Percentiles rank a stretch among this genome's conserved stretches.
Conservation (phyloP, 164 flowering plant species). For the Warburgia ugandensis region DNA sequence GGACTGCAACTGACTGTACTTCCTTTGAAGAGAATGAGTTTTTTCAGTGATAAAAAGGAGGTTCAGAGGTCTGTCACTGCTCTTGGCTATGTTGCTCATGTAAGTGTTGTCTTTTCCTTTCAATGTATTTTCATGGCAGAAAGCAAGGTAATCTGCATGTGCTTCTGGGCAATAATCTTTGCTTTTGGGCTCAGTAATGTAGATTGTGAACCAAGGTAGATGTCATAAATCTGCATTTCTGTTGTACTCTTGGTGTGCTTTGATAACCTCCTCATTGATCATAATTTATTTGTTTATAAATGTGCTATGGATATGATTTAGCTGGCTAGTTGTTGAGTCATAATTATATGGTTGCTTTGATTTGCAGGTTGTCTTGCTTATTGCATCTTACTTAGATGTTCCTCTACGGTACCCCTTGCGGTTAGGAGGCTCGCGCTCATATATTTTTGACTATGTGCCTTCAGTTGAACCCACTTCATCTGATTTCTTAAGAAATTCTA, state of each 20-base stretch:
- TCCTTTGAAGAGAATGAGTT: conserved; percentile 69
- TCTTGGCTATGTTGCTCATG: conserved; percentile 91
- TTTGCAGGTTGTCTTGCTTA: conserved; percentile 70
- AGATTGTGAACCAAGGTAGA: neutral
- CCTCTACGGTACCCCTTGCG: conserved; percentile 86
- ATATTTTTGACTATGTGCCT: conserved; percentile 63
- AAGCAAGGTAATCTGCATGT: neutral
- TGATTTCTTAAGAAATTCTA: conserved; percentile 29
- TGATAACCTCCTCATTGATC: too few species aligned
- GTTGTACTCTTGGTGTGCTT: too few species aligned
- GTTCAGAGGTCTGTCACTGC: conserved; percentile 84
- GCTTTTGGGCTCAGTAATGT: neutral
- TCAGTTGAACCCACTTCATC: conserved; percentile 52
- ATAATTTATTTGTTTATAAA: neutral
- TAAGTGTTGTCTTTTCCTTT: conserved; percentile 27
- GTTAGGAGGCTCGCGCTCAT: conserved; percentile 83
- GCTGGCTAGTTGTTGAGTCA: neutral
- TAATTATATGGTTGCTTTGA: conserved; percentile 4
- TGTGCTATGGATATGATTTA: neutral
- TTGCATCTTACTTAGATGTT: conserved; percentile 77
- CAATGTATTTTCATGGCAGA: neutral
- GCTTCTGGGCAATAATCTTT: neutral
- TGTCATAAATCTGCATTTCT: too few species aligned
- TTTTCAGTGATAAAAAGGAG: conserved; percentile 90
- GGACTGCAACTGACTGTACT: conserved; percentile 65